phyloP scores from a whole-genome alignment of 2,329 filamentous ascomycete genomes.

The Aspergillus uvarum region DNA sequence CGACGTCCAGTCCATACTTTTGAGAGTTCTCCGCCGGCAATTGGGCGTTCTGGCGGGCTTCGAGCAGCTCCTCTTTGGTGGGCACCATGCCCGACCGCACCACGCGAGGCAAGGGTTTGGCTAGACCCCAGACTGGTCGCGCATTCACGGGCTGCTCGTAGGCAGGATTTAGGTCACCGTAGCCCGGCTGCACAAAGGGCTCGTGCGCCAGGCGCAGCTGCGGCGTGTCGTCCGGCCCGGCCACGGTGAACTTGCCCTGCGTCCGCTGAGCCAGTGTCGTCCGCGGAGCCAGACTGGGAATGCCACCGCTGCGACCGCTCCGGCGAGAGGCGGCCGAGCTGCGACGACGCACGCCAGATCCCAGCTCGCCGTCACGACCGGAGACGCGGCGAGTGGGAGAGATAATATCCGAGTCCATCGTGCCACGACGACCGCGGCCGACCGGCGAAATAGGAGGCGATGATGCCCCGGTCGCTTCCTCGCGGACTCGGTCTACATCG shows the following conservation, averaged over 20 bases:
- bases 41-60: conserved; percentile 31
- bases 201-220: conserved; percentile 38
- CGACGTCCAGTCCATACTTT: conserved; percentile 36
- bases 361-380: conserved; percentile 8
- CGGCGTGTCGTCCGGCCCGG: conserved; percentile 32
- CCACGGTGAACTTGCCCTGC: conserved; percentile 32
- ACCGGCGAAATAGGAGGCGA: conserved; percentile 13
- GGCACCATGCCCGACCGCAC: conserved; percentile 56
- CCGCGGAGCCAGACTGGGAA: conserved; percentile 27
- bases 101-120: conserved; percentile 55
- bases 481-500: conserved; percentile 5
- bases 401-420: conserved; percentile 11
- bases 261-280: conserved; percentile 32
- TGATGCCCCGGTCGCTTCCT: background rate
- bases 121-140: conserved; percentile 55
- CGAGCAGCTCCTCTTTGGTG: conserved; percentile 40
- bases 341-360: conserved; percentile 19
- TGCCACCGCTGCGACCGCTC: conserved; percentile 12
- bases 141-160: conserved; percentile 53
- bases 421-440: conserved; percentile 4
- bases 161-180: conserved; percentile 54
- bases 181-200: conserved; percentile 55
- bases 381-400: conserved; percentile 16
- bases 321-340: conserved; percentile 23
- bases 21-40: conserved; percentile 35